Percentiles rank a stretch among this genome's conserved stretches.
phyloP scores from a whole-genome alignment of 306 rosid species.

The Cucurbita argyrosperma region DNA sequence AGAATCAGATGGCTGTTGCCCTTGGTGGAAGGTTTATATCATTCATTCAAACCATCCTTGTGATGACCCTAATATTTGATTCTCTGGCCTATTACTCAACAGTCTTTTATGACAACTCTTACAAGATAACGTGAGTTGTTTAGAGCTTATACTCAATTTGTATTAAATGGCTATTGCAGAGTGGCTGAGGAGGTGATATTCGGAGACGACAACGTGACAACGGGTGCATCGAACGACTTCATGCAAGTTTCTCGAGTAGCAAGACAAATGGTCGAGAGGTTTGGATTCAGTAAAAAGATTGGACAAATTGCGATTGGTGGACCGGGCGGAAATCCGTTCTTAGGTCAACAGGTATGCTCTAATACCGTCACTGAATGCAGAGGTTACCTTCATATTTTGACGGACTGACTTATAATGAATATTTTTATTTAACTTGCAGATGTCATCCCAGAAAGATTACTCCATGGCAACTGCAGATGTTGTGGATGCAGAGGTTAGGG shows the following conservation, averaged over 20 bases:
- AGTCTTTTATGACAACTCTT: background rate
- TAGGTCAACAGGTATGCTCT: conserved; percentile 77
- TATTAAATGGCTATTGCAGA: conserved; percentile 16
- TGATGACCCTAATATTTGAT: background rate
- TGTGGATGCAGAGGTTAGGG: conserved; percentile 87
- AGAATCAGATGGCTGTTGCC: conserved; percentile 99
- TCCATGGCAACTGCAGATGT: conserved; percentile 87
- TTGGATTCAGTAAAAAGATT: conserved; percentile 93
- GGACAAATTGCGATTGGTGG: conserved; percentile 91
- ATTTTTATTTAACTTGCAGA: conserved; percentile 25
- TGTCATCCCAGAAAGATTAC: conserved; percentile 82
- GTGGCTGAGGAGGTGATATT: conserved; percentile 81
- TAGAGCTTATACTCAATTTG: background rate
- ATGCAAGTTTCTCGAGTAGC: conserved; percentile 99
- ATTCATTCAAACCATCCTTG: background rate
- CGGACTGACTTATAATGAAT: background rate
- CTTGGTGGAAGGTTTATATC: conserved; percentile 48
- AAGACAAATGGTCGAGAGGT: conserved; percentile 96
- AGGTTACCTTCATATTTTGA: background rate
- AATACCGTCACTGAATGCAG: background rate
- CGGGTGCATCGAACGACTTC: conserved; percentile 94
- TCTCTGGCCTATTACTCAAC: background rate
- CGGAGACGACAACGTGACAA: conserved; percentile 72
- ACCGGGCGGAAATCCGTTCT: conserved; percentile 90
- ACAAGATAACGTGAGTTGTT: background rate